Base-by-base conservation (phyloP, 768 basidiomycete species). In the Kwoniella dendrophila region DNA sequence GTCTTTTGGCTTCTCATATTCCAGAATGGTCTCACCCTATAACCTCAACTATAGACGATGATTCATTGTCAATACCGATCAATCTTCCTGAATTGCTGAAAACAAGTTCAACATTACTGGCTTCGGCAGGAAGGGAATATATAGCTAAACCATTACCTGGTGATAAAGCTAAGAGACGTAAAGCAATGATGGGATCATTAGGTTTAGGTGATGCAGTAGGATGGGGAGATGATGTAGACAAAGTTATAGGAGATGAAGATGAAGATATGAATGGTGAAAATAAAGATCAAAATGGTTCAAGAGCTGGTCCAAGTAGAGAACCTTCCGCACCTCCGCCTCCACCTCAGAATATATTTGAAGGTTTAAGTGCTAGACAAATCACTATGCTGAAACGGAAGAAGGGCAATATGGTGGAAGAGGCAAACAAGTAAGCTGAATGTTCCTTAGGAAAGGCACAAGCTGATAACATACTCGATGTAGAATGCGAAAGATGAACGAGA, bases 311-410 rank as follows among this genome's bases (percentile, higher is more conserved):
- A 6, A 44, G 32, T 24, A 27, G 44, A 44, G 54, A 54, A 27
- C 55, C 54, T 1, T 41, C 51, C 3, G 61, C 48, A 29, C 50
- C 67, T 14, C 27, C 65, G 12, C 56, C 54, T 27, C 59, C 64
- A n/a, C 62, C 72, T 1, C 59, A 64, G 49, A 72, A 78, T 40
- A 63, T 74, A 16, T 79, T 78, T 51, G 75, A 73, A 7, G 84
- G 84, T 5, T 81, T 98, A 45, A 96, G 93, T 32, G 92, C 92
- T 11, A 86, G 96, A 56, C 95, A 98, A 79, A 86, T 90, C 32
- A 96, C 96, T 75, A 86, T 94, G 48, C 82, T 98, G 32, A 99
- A 99, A 78, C 85, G 96, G 29, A 98, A 98, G 76, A 88, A 94
- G 58, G 93, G 91, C 3, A 90, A 88, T 72, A 82, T 87, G 32